Conservation (phyloP, 1,284 basidiomycete species). For the Marasmius fiardii region DNA sequence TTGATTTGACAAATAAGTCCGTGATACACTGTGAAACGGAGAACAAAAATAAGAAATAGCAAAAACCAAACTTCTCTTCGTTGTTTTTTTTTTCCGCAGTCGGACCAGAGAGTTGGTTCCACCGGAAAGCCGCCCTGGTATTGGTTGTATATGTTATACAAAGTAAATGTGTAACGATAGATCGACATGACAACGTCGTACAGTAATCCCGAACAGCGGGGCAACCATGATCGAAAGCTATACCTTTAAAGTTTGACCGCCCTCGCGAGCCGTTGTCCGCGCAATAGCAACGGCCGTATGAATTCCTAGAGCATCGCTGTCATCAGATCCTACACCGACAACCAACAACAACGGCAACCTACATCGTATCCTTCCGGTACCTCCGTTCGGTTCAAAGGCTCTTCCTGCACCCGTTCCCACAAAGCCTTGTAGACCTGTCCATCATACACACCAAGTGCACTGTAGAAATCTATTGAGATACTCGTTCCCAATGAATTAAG, state of each 20-base stretch:
- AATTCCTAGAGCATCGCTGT: constrained; percentile 29
- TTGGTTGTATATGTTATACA: no score
- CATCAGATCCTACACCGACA: not conserved
- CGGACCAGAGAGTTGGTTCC: no score
- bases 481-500: not conserved
- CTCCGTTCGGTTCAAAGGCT: constrained; percentile 60
- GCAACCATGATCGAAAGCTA: not conserved
- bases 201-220: no score
- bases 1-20: no score
- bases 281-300: constrained; percentile 45
- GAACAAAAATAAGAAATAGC: no score
- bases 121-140: no score
- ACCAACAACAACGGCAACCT: constrained; percentile 11
- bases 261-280: constrained; percentile 35
- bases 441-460: constrained; percentile 63
- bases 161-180: no score
- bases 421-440: constrained; percentile 70
- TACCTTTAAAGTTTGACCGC: not conserved
- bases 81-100: no score
- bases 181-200: no score
- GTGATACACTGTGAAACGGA: no score
- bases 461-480: constrained; percentile 17
- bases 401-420: constrained; percentile 59
- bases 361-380: constrained; percentile 55
- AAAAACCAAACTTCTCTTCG: no score